phyloP scores from a whole-genome alignment of 352 stramenopile species.

The Phytophthora aleatoria region DNA sequence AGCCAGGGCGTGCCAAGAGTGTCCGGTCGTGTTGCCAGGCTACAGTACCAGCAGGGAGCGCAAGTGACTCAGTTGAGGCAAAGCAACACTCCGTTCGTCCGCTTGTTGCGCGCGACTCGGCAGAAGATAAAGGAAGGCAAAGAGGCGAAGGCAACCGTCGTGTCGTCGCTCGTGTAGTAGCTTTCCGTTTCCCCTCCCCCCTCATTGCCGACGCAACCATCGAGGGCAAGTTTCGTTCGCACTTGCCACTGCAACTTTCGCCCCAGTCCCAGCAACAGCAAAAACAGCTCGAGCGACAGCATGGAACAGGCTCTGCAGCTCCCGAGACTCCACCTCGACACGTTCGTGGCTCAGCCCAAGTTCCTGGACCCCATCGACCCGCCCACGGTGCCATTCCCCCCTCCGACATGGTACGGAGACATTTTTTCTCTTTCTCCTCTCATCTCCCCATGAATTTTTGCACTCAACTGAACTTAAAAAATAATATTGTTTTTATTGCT shows the following conservation, averaged over 20 bases:
- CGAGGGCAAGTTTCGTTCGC: conserved; percentile 13
- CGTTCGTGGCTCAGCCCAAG: conserved; percentile 53
- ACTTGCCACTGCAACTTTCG: conserved; percentile 20
- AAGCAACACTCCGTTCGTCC: conserved; percentile 20
- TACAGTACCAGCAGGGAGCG: conserved; percentile 4
- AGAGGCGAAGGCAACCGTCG: conserved; percentile 4
- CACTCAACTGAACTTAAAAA: conserved; percentile 1
- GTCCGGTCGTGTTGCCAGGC: conserved; percentile 23
- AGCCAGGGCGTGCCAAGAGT: conserved; percentile 13
- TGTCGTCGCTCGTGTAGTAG: conserved; percentile 8
- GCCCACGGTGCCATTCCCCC: conserved; percentile 68
- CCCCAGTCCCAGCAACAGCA: neutral
- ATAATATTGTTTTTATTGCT: conserved; percentile 7
- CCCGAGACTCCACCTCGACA: conserved; percentile 68
- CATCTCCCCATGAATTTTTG: conserved; percentile 4
- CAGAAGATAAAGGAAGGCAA: conserved; percentile 7
- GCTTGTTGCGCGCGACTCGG: conserved; percentile 28
- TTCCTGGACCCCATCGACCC: conserved; percentile 73
- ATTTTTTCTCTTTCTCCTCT: neutral
- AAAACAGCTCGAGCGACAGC: conserved; percentile 6
- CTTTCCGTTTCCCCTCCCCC: conserved; percentile 10
- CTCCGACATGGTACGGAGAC: conserved; percentile 55
- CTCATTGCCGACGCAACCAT: conserved; percentile 14
- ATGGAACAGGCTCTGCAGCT: conserved; percentile 72
- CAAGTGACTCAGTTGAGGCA: conserved; percentile 6